Evolutionary conservation across 2,329 filamentous ascomycete genomes (phyloP), one percentile per base, ranked within the genome.

Genomic region (Exophiala lecanii-corni): DNA sequence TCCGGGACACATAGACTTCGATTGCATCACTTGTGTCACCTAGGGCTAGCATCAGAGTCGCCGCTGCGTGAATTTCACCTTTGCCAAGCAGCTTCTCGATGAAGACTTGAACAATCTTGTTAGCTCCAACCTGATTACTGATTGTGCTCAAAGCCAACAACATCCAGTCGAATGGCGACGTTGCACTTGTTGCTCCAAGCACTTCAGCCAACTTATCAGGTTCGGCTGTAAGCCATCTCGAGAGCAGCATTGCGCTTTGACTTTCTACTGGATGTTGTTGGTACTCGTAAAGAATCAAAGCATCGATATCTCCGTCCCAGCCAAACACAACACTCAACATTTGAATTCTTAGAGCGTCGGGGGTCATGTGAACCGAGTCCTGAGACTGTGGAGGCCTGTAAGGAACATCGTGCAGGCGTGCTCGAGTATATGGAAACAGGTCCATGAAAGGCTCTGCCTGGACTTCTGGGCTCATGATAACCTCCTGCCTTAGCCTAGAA

Each of bases 81-180:
- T 83, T 86, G 62, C 94, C 89, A 1, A 98, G 75, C 1, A 98
- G 73, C 37, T 89, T 82, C 62, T 95, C 89, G 1, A 95, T 87
- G 55, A 95, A 95, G 2, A 88, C 83, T 45, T 91, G 84, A 1
- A 87, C 89, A 12, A 97, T 79, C 62, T 94, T 94, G 61, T 94
- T 89, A 57, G 94, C 86, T 1, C 88, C 88, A 26, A 79, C 74
- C 49, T 80, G 73, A 2, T 81, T 78, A 39, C 86, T 88, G 66
- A 97, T 94, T 30, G 87, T 86, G 59, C 87, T 94, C 39, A 98
- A 68, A 9, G 92, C 91, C 25, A 98, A 71, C 45, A 97, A 69
- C 88, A 98, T 96, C 92, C 92, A 98, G 64, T 97, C 92, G 0
- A 87, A 86, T 2, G 86, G 88, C 7, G 88, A 91, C 76, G 92